Conservation (phyloP, 768 basidiomycete species). For the Clavulina sp. region DNA sequence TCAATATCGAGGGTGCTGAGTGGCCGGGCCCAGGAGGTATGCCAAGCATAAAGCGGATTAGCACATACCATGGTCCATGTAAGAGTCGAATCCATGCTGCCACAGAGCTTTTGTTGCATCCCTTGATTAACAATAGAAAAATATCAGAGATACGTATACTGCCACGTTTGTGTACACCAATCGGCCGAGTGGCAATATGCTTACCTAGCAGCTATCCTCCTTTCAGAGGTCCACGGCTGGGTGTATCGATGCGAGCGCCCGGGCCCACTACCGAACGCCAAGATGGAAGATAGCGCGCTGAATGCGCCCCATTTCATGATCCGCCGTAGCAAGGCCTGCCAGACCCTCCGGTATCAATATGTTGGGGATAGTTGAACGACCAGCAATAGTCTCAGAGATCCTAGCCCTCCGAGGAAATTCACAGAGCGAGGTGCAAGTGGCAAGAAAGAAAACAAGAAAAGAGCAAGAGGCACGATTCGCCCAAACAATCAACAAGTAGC, state of each 20-base stretch:
- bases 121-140: conserved; percentile 21
- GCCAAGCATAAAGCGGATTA: conserved; percentile 1
- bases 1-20: conserved; percentile 84
- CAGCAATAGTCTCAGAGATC: neutral
- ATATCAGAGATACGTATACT: too few relatives aligned
- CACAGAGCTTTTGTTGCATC: conserved; percentile 60
- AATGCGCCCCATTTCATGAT: neutral
- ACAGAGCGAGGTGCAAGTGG: too few relatives aligned
- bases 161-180: too few relatives aligned
- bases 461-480: neutral
- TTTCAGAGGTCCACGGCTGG: neutral
- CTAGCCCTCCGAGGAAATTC: too few relatives aligned
- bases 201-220: neutral
- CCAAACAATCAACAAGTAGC: neutral
- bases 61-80: conserved; percentile 62
- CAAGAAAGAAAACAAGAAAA: neutral
- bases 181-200: neutral
- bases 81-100: conserved; percentile 80
- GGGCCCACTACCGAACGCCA: neutral
- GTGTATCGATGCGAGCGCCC: neutral
- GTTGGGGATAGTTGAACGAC: neutral
- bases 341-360: too few relatives aligned
- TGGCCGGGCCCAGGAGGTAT: conserved; percentile 14
- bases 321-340: too few relatives aligned
- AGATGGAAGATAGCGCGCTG: neutral